Conservation (phyloP, 192 early-diverging fungal species). For the Gaertneriomyces semiglobifer region DNA sequence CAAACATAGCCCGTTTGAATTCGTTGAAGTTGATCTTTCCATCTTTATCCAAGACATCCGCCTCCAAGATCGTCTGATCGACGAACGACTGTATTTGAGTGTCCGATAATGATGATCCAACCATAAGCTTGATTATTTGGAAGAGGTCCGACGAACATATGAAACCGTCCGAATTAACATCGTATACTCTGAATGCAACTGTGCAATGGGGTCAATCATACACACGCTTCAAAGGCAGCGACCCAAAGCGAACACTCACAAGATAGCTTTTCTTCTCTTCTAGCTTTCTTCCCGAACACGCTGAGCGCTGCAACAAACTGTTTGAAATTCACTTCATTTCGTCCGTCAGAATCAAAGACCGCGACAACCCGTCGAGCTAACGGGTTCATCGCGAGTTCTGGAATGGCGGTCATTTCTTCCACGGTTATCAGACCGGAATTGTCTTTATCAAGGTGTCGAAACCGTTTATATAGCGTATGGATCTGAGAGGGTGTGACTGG, state of each 20-base stretch:
- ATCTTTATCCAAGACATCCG: constrained; percentile 45
- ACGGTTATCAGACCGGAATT: constrained; percentile 37
- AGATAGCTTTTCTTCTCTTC: constrained; percentile 44
- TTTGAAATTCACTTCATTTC: constrained; percentile 40
- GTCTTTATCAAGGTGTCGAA: constrained; percentile 47
- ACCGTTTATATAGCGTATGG: constrained; percentile 42
- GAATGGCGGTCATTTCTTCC: constrained; percentile 46
- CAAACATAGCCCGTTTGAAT: constrained; percentile 45
- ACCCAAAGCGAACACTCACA: constrained; percentile 29
- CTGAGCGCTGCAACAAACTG: constrained; percentile 37
- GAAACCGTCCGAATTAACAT: constrained; percentile 47
- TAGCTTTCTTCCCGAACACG: constrained; percentile 35
- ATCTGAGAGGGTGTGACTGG: constrained; percentile 35
- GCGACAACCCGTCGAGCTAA: constrained; percentile 40
- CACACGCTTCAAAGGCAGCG: not conserved
- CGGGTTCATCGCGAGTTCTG: constrained; percentile 53
- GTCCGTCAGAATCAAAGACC: constrained; percentile 38
- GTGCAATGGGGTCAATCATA: not conserved
- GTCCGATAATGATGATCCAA: constrained; percentile 36
- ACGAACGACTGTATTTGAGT: constrained; percentile 41
- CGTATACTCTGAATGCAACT: constrained; percentile 57
- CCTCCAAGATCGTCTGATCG: constrained; percentile 46
- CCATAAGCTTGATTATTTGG: constrained; percentile 41
- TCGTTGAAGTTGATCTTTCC: constrained; percentile 46
- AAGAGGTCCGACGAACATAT: constrained; percentile 43